These are phyloP conservation scores for Typha latifolia DNA, from an alignment of 176 grass and related monocot genomes.

Conservation along the genomic window DNA sequence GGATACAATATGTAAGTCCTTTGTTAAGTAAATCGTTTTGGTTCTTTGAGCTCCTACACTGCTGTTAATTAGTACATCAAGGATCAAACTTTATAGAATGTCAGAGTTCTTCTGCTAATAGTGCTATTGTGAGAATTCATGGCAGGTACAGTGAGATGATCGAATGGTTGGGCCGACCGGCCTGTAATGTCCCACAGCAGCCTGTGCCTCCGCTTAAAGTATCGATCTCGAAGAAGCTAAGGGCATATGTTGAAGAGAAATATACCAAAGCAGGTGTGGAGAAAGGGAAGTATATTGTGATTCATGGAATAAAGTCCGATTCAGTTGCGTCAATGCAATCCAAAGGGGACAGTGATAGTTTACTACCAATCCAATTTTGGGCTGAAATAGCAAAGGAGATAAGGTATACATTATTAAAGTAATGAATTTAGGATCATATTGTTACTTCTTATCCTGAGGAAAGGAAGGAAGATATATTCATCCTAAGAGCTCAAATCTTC, in stretches of 20 bases:
- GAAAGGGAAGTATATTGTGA: constrained; percentile 65
- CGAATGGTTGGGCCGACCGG: constrained; percentile 70
- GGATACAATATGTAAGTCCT: constrained; percentile 72
- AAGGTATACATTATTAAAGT: constrained; percentile 26
- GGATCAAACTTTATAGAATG: no score
- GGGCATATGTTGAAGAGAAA: constrained; percentile 61
- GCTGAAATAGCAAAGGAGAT: constrained; percentile 58
- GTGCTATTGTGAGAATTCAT: neutral
- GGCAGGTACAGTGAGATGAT: constrained; percentile 70
- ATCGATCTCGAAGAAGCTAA: constrained; percentile 79
- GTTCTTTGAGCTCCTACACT: no score
- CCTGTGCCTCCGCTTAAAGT: constrained; percentile 48
- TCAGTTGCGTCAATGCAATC: constrained; percentile 78
- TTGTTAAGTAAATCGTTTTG: neutral
- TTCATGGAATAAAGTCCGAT: constrained; percentile 86
- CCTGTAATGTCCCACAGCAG: constrained; percentile 43
- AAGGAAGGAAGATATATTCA: neutral
- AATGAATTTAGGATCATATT: constrained; percentile 4
- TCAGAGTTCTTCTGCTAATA: no score
- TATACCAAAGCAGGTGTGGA: constrained; percentile 47
- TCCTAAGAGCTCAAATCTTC: neutral
- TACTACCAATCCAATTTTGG: constrained; percentile 68
- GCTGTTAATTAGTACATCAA: no score
- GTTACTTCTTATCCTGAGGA: neutral
- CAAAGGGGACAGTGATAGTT: constrained; percentile 60